Evolutionary conservation across 768 basidiomycete genomes (phyloP), one percentile per base, ranked within the genome.

Genomic region (Hydnomerulius pinastri): DNA sequence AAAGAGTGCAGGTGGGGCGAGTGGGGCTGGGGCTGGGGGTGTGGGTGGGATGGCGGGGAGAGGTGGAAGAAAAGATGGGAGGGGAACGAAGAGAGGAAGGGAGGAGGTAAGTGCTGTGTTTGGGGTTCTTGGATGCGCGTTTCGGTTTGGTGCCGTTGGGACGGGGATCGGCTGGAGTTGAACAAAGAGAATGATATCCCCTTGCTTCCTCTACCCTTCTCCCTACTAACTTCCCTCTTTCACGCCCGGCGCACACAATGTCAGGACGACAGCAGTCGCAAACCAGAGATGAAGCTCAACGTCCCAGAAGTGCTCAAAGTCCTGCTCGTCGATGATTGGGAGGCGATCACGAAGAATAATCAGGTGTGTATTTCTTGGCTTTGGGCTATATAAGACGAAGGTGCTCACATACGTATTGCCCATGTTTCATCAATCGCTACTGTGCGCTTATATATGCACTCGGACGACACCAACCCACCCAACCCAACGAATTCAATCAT

Each of bases 241-340:
- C n/a, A n/a, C n/a, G n/a, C n/a, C n/a, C n/a, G n/a, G n/a, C n/a
- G n/a, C n/a, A n/a, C n/a, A n/a, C n/a, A 20, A 42, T 51, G 28
- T 12, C 59, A 94, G 80, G 90, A 91, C 45, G 94, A 96, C 23
- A 80, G 74, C 53, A 74, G 74, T 63, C 85, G 83, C 67, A 85
- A 88, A 57, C 87, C 91, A 1, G 95, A 98, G 62, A 85, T 98
- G 78, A 92, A 91, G 71, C 76, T 99, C 43, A 81, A 76, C 51
- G 85, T 97, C 4, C 97, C 96, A 0, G 97, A 98, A 60, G 68
- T 80, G n/a, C 77, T 98, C 54, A 98, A 97, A 67, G 79, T 85
- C 25, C 77, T 88, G 40, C 77, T 99, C 30, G 94, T 98, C 2
- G 94, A 98, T 62, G 97, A 98, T 59, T 99, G 97, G 97, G 96